Conservation (phyloP, 257 asterid species). For the Voacanga thouarsii region DNA sequence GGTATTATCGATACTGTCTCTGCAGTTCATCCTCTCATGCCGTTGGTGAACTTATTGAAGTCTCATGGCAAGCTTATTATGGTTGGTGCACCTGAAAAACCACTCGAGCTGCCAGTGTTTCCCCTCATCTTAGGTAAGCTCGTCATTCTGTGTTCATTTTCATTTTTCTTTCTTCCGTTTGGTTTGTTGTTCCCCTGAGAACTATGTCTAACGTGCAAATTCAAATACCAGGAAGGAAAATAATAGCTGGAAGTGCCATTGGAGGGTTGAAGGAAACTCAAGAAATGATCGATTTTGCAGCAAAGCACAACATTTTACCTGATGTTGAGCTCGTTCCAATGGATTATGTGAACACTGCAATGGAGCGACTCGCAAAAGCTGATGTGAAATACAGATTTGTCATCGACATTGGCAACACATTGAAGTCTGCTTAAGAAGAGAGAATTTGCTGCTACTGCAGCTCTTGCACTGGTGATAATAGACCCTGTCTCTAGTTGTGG, state of each 20-base stretch:
- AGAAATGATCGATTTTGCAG: conserved; percentile 27
- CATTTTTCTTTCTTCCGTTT: not conserved
- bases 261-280: conserved; percentile 24
- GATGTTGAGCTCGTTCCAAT: conserved; percentile 23
- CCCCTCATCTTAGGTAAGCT: conserved; percentile 37
- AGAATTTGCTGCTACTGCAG: not conserved
- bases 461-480: too few relatives aligned
- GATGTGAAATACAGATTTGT: conserved; percentile 32
- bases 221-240: conserved; percentile 18
- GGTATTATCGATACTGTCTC: conserved; percentile 57
- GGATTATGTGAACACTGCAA: conserved; percentile 19
- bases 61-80: conserved; percentile 43
- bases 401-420: conserved; percentile 17
- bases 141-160: too few relatives aligned
- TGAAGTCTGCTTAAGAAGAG: conserved; percentile 6
- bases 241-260: conserved; percentile 12
- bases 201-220: not conserved
- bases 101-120: conserved; percentile 38
- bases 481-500: too few relatives aligned
- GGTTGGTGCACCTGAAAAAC: conserved; percentile 45
- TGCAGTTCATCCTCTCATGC: conserved; percentile 38
- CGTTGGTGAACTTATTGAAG: conserved; percentile 42
- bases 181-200: not conserved
- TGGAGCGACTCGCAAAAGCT: conserved; percentile 16
- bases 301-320: conserved; percentile 17